Base-by-base conservation (phyloP, 2,329 filamentous ascomycete genomes). In the Calonectria naviculata region DNA sequence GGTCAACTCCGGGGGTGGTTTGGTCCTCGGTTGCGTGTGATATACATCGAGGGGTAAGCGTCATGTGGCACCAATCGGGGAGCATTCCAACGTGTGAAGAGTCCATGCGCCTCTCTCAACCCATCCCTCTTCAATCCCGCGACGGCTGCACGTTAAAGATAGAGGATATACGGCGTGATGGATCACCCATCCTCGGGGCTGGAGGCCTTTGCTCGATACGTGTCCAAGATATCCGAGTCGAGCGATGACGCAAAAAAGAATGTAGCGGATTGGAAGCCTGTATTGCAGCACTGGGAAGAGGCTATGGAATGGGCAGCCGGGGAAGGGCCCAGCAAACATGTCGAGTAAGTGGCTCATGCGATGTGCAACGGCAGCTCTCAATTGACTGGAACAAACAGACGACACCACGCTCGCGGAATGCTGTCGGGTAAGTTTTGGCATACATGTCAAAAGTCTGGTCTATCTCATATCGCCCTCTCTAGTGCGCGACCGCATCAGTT, bases 401-500 rank as follows among this genome's bases (percentile, higher is more conserved):
- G 42, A 46, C 42, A 46, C n/a, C 42, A 46, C 24, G 42, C 42
- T 12, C 42, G 42, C n/a, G 42, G 42, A 9, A 46, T 46, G 42
- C 19, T 46, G n/a, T 46, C 42, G 12, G 42, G 42, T 46, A 46
- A 46, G 42, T 46, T 46, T 46, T 19, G 13, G 21, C 24, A 4
- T 8, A n/a, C 3, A 3, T 10, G 13, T n/a, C n/a, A 46, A 3
- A 4, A 46, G 21, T 46, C n/a, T 15, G 7, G 8, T 34, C 21
- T 12, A 31, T 47, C 38, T 63, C 19, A 31, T 3, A 24, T 12
- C 2, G 21, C 17, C 49, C 34, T 31, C 38, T 67, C 47, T 38
- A 84, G 83, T 83, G 10, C 74, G 83, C 64, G 84, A 85, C 66
- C 75, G 84, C 38, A 76, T 85, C 26, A 76, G 80, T 0, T 73